Conservation (phyloP, 768 basidiomycete species). For the Kwoniella botswanensis region DNA sequence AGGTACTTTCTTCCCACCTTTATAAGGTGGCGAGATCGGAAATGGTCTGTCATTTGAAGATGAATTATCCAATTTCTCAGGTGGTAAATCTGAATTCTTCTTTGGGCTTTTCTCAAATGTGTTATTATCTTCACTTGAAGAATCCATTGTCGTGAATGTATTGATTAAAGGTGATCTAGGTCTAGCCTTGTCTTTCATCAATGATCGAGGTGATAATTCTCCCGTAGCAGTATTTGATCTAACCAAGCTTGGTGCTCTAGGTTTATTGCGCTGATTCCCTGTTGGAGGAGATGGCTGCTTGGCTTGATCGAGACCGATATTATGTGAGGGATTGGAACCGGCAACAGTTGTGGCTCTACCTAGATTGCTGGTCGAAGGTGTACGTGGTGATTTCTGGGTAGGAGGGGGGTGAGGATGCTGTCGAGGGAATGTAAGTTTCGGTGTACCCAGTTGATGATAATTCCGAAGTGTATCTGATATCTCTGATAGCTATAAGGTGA, state of each 20-base stretch:
- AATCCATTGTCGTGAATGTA: conserved; percentile 8
- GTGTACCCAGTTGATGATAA: conserved; percentile 51
- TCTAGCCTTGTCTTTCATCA: background rate
- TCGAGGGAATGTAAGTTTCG: conserved; percentile 39
- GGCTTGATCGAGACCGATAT: background rate
- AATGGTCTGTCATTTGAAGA: background rate
- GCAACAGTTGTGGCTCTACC: conserved; percentile 5
- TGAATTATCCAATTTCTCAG: conserved; percentile 1
- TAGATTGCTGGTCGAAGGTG: conserved; percentile 10
- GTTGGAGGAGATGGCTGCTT: conserved; percentile 5
- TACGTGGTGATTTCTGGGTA: conserved; percentile 9
- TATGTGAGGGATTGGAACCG: background rate
- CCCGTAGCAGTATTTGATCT: conserved; percentile 19
- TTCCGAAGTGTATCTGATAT: conserved; percentile 44
- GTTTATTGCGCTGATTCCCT: background rate
- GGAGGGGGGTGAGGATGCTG: conserved; percentile 2
- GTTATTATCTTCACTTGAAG: conserved; percentile 9
- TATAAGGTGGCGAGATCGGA: conserved; percentile 5
- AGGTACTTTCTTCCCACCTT: conserved; percentile 1
- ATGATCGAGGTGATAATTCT: conserved; percentile 15
- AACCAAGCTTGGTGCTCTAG: conserved; percentile 8
- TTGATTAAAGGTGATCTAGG: conserved; percentile 19
- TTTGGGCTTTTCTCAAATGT: background rate
- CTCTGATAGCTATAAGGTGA: conserved; percentile 29
- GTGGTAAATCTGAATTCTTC: conserved; percentile 6